Evolutionary conservation across 345 rosid genomes (phyloP), one percentile per base, ranked within the genome.

Genomic region (Lagerstroemia speciosa): DNA sequence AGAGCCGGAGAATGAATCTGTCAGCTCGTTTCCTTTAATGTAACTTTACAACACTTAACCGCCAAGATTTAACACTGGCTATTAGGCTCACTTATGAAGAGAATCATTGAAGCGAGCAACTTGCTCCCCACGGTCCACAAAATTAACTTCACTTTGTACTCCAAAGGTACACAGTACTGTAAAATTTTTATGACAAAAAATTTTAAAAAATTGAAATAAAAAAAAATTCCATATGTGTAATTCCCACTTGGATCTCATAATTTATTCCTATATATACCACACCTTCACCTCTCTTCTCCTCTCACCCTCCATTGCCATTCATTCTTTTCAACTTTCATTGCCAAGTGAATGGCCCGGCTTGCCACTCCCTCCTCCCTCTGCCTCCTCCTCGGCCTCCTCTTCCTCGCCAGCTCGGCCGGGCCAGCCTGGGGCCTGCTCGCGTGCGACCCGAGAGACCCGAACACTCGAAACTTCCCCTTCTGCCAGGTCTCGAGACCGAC

Each of bases 381-480:
- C 50, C 10, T 76, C 73, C 62, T 80, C 65, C 62, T 79, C 73
- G 48, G 77, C 72, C 48, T 81, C 55, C 48, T 77, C 32, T 37
- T 70, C 48, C 37, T 69, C 67, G 46, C 6, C n/a, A 0, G 30
- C 62, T 17, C 20, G 31, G 30, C 71, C 72, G 65, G 22, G 43
- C 55, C 66, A 4, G 78, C 82, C 66, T 78, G 87, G 0, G 88
- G 77, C 60, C 79, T 87, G 20, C 84, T 86, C 64, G 86, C 89
- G 31, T 88, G 93, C 66, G 87, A 84, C 67, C 77, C 87, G 11
- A 84, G 71, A 22, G 82, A 84, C 40, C 80, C 66, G 30, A 66
- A 73, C 67, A 83, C 91, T 33, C 5, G 58, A 1, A 60, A 52
- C 46, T 43, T 83, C 62, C 80, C 86, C 36, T 93, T 91, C 78